phyloP scores from a whole-genome alignment of 805 yeast species.

The Nakazawaea wickerhamii region DNA sequence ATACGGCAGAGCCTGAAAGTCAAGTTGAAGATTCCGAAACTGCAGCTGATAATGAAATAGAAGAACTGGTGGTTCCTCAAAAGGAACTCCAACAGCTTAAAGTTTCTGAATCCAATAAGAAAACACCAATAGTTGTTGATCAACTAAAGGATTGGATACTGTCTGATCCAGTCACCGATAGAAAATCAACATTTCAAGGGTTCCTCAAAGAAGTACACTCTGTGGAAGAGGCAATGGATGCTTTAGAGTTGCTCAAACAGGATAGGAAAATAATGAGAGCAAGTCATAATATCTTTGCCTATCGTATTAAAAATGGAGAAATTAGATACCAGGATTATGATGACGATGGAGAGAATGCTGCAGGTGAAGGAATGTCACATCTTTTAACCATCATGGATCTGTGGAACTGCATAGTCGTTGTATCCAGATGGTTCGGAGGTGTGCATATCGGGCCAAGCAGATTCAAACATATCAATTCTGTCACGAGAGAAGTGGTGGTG shows the following conservation, averaged over 20 bases:
- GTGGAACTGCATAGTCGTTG: conserved; percentile 81
- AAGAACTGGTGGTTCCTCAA: conserved; percentile 19
- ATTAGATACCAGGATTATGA: conserved; percentile 78
- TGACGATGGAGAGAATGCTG: conserved; percentile 97
- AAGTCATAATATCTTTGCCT: conserved; percentile 79
- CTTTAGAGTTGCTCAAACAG: conserved; percentile 44
- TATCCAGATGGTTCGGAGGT: conserved; percentile 93
- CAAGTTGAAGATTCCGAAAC: conserved; percentile 14
- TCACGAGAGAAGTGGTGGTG: conserved; percentile 79
- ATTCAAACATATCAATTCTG: conserved; percentile 86
- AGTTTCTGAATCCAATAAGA: conserved; percentile 1
- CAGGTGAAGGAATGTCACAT: conserved; percentile 84
- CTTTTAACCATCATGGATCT: conserved; percentile 68
- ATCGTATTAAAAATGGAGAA: conserved; percentile 57
- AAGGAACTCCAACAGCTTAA: conserved; percentile 1
- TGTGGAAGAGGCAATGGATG: conserved; percentile 60
- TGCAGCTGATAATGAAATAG: conserved; percentile 19
- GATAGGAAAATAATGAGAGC: conserved; percentile 69
- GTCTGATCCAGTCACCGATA: conserved; percentile 73
- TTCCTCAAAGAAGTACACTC: conserved; percentile 58
- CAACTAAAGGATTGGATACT: conserved; percentile 68
- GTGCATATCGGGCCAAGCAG: conserved; percentile 87
- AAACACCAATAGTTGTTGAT: conserved; percentile 23
- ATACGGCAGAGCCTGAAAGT: too few species aligned
- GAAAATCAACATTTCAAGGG: conserved; percentile 83